Base-by-base conservation (phyloP, 495 filamentous ascomycete species). In the Xylaria scruposa region DNA sequence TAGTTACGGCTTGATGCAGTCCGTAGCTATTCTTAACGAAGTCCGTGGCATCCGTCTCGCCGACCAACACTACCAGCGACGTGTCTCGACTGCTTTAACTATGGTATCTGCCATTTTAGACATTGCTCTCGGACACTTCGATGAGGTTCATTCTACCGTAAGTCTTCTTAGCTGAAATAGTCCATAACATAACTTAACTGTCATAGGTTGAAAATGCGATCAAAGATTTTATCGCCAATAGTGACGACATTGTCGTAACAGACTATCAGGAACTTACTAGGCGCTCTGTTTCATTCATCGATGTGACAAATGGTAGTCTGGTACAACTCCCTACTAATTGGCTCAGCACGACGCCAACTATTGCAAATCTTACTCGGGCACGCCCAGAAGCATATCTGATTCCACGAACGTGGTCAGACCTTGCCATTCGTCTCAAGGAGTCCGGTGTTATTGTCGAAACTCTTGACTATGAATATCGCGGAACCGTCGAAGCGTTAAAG, bases 361-460 rank as follows among this genome's bases (percentile, higher is more conserved):
- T 73, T 1, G 79, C 79, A 10, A 81, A 81, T 58, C 69, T 73
- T 4, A 81, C 79, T 0, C 73, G 78, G 31, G 33, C 74, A 19
- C 75, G 78, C 31, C 79, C 79, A 26, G 70, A 76, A 38, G 77
- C 78, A 7, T 81, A 81, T 56, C 67, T 81, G 6, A 78, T 81
- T 65, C 79, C 79, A 1, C 74, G 73, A 12, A 72, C 79, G 13
- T 80, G 78, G 78, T 47, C 77, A 10, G 70, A 75, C 10, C 72
- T 81, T 26, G 79, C 78, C 7, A 47, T 64, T 5, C 74, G 78
- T 33, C 75, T 81, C 6, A 62, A 56, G 10, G 69, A 72, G 44
- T 72, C 75, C 19, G 79, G 79, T 0, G 68, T 81, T 62, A 67
- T 64, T 42, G 79, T 81, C 24, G 75, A 78, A 63, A 75, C 70